phyloP scores from a whole-genome alignment of 495 filamentous ascomycete genomes.

The Hyphodiscus hymeniophilus region DNA sequence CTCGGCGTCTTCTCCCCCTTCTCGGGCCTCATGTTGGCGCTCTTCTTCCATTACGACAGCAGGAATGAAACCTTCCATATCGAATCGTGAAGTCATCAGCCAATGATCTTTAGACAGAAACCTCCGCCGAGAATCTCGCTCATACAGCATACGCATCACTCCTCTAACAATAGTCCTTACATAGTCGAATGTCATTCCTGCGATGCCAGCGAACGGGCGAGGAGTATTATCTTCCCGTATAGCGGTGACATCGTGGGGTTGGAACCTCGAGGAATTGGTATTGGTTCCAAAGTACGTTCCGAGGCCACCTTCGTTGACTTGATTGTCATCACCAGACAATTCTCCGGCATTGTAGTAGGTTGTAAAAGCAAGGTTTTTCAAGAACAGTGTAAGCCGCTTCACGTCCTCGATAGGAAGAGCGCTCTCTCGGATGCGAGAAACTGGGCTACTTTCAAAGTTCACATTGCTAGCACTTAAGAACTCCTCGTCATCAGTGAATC shows the following conservation, averaged over 20 bases:
- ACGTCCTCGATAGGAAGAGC: slow-evolving; percentile 63
- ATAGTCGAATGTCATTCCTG: slow-evolving; percentile 69
- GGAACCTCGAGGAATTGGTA: slow-evolving; percentile 11
- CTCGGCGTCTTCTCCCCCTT: slow-evolving; percentile 43
- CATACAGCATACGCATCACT: slow-evolving; percentile 82
- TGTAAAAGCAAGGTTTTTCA: slow-evolving; percentile 89
- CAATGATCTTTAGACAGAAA: slow-evolving; percentile 81
- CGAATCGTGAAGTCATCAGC: slow-evolving; percentile 88
- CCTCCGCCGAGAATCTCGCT: slow-evolving; percentile 81
- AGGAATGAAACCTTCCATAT: slow-evolving; percentile 84
- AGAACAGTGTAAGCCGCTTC: slow-evolving; percentile 66
- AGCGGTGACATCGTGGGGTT: slow-evolving; percentile 2
- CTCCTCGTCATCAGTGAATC: slow-evolving; percentile 90
- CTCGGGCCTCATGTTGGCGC: slow-evolving; percentile 48
- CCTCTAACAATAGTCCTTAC: slow-evolving; percentile 74
- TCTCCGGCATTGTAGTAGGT: slow-evolving; percentile 78
- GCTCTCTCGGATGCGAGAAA: slow-evolving; percentile 48
- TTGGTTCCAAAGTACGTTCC: slow-evolving; percentile 44
- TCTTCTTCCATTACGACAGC: slow-evolving; percentile 87
- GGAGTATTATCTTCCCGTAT: slow-evolving; percentile 2
- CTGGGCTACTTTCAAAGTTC: slow-evolving; percentile 26
- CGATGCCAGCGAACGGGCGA: slow-evolving; percentile 37
- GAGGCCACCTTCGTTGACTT: slow-evolving; percentile 40
- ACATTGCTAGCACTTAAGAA: slow-evolving; percentile 44
- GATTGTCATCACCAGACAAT: slow-evolving; percentile 45